Conservation (phyloP, 2,329 filamentous ascomycete genomes). For the Lecanicillium sp. region DNA sequence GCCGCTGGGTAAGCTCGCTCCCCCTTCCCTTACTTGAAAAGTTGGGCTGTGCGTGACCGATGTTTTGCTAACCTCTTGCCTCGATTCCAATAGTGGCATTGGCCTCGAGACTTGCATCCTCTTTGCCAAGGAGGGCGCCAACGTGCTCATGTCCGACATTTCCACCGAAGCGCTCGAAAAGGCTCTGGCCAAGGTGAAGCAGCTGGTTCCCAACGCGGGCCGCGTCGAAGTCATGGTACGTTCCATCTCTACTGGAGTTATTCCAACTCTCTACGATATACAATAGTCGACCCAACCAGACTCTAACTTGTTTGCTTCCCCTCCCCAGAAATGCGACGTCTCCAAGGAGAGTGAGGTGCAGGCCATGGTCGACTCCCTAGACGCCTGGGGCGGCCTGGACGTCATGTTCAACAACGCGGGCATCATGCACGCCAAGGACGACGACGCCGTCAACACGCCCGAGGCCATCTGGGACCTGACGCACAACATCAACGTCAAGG, state of each 20-base stretch:
- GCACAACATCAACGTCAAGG: slow-evolving; percentile 93
- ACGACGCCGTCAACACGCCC: slow-evolving; percentile 73
- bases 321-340: slow-evolving; percentile 54
- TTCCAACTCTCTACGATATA: too few relatives aligned
- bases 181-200: slow-evolving; percentile 66
- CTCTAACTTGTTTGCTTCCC: neutral
- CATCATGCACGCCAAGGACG: slow-evolving; percentile 85
- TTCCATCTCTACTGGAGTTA: too few relatives aligned
- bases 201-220: slow-evolving; percentile 55
- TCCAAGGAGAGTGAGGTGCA: slow-evolving; percentile 77
- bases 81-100: slow-evolving; percentile 58
- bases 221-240: slow-evolving; percentile 53
- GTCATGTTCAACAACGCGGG: slow-evolving; percentile 97
- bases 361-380: slow-evolving; percentile 64
- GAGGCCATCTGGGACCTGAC: slow-evolving; percentile 93
- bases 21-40: neutral
- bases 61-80: neutral
- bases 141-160: slow-evolving; percentile 79
- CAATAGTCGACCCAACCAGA: neutral
- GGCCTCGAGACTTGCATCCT: slow-evolving; percentile 88
- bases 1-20: slow-evolving; percentile 64
- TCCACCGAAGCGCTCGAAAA: slow-evolving; percentile 70
- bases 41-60: neutral
- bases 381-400: slow-evolving; percentile 81
- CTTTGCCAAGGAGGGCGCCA: slow-evolving; percentile 82